These are phyloP conservation scores for Fragaria vesca DNA, from an alignment of 306 rosid species.

Conservation along the genomic window DNA sequence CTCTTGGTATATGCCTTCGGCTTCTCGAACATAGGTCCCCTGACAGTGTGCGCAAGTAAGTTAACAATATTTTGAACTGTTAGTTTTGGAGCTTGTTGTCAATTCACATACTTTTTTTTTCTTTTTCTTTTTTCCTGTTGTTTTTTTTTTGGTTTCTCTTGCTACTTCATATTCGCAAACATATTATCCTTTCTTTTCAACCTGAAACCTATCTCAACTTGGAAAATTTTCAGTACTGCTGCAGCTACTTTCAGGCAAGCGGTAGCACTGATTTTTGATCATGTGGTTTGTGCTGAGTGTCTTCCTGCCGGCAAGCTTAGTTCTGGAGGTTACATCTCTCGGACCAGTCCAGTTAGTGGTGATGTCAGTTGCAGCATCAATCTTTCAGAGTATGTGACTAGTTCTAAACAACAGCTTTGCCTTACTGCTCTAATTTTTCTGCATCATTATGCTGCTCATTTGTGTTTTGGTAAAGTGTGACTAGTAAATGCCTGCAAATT, in stretches of 20 bases:
- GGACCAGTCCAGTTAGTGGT: slow-evolving; percentile 71
- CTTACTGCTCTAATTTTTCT: slow-evolving; percentile 17
- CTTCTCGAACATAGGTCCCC: slow-evolving; percentile 90
- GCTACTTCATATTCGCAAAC: not conserved
- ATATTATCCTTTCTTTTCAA: slow-evolving; percentile 8
- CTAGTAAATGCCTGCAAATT: not conserved
- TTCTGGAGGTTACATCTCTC: slow-evolving; percentile 72
- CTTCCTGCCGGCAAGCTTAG: slow-evolving; percentile 84
- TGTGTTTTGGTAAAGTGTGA: slow-evolving; percentile 1
- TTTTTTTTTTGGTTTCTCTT: slow-evolving; percentile 5
- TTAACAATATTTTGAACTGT: not conserved
- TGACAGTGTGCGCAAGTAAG: slow-evolving; percentile 92
- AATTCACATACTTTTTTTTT: slow-evolving; percentile 5
- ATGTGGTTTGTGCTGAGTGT: slow-evolving; percentile 73
- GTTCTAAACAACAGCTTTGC: slow-evolving; percentile 5
- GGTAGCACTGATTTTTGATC: slow-evolving; percentile 86
- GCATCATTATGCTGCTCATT: slow-evolving; percentile 4
- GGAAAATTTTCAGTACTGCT: slow-evolving; percentile 75
- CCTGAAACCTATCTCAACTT: slow-evolving; percentile 34
- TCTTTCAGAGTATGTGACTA: slow-evolving; percentile 60
- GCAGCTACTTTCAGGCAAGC: slow-evolving; percentile 99
- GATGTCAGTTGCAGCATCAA: slow-evolving; percentile 80
- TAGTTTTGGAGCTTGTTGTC: slow-evolving; percentile 13
- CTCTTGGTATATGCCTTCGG: slow-evolving; percentile 92
- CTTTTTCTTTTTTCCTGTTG: slow-evolving; percentile 5